Conservation (phyloP, 306 rosid genomes). For the Casuarina equisetifolia region DNA sequence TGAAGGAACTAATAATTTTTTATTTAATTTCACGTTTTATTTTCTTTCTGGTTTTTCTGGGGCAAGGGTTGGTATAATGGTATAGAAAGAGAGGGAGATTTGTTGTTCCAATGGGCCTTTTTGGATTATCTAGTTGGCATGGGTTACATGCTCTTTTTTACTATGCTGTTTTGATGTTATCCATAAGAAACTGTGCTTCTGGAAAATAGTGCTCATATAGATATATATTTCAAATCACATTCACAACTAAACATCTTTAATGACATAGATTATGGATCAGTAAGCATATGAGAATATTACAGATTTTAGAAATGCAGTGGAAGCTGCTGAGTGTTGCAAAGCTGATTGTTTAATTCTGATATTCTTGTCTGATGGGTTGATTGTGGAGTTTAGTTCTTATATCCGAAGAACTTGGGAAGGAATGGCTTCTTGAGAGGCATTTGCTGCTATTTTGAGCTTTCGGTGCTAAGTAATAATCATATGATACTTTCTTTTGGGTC, state of each 20-base stretch:
- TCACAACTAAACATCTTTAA: neutral
- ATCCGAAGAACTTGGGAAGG: no score
- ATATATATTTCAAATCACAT: neutral
- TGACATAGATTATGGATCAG: neutral
- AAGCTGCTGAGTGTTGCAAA: neutral
- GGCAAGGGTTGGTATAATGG: constrained; percentile 41
- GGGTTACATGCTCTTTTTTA: constrained; percentile 15
- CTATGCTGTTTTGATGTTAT: constrained; percentile 8
- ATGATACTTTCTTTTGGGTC: neutral
- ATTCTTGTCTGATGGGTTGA: no score
- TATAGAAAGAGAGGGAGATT: constrained; percentile 49
- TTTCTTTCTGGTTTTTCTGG: constrained; percentile 23
- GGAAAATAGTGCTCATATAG: neutral
- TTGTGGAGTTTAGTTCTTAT: no score
- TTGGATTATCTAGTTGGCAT: constrained; percentile 33
- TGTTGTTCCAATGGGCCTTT: constrained; percentile 29
- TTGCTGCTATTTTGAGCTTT: no score
- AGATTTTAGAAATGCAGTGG: neutral
- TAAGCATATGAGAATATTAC: no score
- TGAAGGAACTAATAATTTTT: constrained; percentile 42
- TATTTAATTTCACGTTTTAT: constrained; percentile 27
- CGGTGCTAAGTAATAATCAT: neutral
- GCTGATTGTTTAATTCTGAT: no score
- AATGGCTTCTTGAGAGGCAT: no score
- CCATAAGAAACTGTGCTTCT: constrained; percentile 9